Evolutionary conservation across 495 filamentous ascomycete genomes (phyloP), one percentile per base, ranked within the genome.

Genomic region (Aspergillus nidulans): DNA sequence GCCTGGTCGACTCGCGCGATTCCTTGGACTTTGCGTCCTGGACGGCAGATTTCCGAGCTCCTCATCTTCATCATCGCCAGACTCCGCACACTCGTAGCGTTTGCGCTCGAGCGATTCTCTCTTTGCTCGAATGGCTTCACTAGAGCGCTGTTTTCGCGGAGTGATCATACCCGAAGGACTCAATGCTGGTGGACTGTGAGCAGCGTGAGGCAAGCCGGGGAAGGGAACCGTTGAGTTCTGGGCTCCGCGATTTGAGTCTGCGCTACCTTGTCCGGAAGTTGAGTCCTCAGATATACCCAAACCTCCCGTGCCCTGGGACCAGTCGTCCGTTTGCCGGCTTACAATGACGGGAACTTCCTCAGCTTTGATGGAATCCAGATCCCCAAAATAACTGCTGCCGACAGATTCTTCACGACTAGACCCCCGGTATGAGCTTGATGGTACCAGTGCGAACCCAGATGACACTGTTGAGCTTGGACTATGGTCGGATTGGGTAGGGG

Each of bases 11-110:
- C 73, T 69, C 9, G 65, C 64, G 21, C 75, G 77, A 26, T 64
- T 55, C 38, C 77, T 75, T 6, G 87, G 85, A 55, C 81, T 86
- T 57, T 78, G 79, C 13, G 80, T 70, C 20, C 84, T 79, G 6
- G 78, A 72, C 26, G 77, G 77, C 21, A 76, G 63, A 51, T 81
- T 75, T 8, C 88, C 89, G 10, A 95, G 81, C 62, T 95, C 91
- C 48, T 96, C 91, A 48, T 96, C 91, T 69, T 96, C 91, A 61
- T 96, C 91, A 62, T 95, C 91, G 0, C 90, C 90, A 25, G 89
- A 95, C 61, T 94, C 90, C 12, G 82, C 89, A 59, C 87, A 85
- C 56, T 95, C 90, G 54, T 85, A 77, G 9, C 85, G 81, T 50
- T 86, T 81, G 56, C 82, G 88, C 65, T 94, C 90, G 18, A 91